These are phyloP conservation scores for Hamamelis virginiana DNA, from an alignment of 164 flowering plant genomes.

Conservation along the genomic window DNA sequence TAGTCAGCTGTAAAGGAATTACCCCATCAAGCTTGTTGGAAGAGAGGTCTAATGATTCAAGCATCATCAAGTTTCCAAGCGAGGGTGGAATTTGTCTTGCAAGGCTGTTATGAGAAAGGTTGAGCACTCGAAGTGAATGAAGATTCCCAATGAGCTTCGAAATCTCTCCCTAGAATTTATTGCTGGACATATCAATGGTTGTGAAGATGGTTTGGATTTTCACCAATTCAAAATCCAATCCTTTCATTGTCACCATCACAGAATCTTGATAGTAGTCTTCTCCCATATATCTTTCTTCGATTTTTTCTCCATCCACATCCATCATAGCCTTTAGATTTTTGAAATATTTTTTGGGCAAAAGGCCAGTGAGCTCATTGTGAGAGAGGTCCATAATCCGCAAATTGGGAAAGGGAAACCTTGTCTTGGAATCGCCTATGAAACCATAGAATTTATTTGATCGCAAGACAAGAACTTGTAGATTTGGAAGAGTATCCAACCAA, in stretches of 20 bases:
- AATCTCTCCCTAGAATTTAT: constrained; percentile 7
- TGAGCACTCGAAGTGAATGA: background rate
- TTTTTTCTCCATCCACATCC: background rate
- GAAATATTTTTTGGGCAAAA: background rate
- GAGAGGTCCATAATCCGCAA: background rate
- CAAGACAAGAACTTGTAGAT: background rate
- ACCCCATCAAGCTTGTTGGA: background rate
- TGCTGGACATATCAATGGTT: constrained; percentile 12
- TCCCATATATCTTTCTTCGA: background rate
- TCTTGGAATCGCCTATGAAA: background rate
- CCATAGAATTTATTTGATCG: background rate
- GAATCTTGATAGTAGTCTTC: background rate
- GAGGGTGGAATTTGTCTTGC: constrained; percentile 4
- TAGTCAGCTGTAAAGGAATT: constrained; percentile 1
- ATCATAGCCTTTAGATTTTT: constrained; percentile 2
- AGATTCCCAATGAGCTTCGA: constrained; percentile 8
- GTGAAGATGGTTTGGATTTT: constrained; percentile 1
- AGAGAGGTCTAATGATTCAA: constrained; percentile 15
- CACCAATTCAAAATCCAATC: background rate
- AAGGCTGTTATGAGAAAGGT: constrained; percentile 4
- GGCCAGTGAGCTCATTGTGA: background rate
- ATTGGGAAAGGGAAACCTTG: background rate
- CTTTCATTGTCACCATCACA: constrained; percentile 1
- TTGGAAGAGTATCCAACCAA: background rate
- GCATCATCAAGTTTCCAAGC: background rate